Conservation (phyloP, 371 early-diverging fungal species). For the Apophysomyces ossiformis region DNA sequence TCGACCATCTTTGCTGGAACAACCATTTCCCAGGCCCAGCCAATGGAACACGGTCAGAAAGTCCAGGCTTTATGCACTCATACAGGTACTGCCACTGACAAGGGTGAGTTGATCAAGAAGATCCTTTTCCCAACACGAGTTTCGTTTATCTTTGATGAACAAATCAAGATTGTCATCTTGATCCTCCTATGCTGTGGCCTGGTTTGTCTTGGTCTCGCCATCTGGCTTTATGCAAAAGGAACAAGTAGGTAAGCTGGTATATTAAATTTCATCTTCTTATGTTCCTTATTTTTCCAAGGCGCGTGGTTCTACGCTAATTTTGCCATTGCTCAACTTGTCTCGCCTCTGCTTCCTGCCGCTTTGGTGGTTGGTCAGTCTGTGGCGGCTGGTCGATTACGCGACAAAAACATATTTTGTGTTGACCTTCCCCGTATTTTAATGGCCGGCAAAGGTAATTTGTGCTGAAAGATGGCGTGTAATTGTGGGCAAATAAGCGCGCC, state of each 20-base stretch:
- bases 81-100: conserved; percentile 80
- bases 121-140: conserved; percentile 72
- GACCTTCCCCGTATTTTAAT: conserved; percentile 80
- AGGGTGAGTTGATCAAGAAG: conserved; percentile 77
- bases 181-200: conserved; percentile 66
- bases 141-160: conserved; percentile 75
- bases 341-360: conserved; percentile 73
- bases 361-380: conserved; percentile 76
- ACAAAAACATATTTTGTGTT: conserved; percentile 68
- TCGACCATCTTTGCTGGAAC: conserved; percentile 71
- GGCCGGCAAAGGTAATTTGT: conserved; percentile 67
- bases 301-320: conserved; percentile 51
- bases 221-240: conserved; percentile 46
- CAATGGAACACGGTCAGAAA: conserved; percentile 12
- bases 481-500: not conserved
- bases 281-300: not conserved
- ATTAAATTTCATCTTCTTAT: not conserved
- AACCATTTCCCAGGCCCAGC: conserved; percentile 53
- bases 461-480: not conserved
- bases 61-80: conserved; percentile 62
- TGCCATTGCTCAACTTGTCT: conserved; percentile 68
- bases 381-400: conserved; percentile 65
- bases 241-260: not conserved
- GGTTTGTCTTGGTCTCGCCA: conserved; percentile 52
- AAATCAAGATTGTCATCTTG: conserved; percentile 68